Conservation (phyloP, 176 grass and related monocot species). For the Carex cristatella region DNA sequence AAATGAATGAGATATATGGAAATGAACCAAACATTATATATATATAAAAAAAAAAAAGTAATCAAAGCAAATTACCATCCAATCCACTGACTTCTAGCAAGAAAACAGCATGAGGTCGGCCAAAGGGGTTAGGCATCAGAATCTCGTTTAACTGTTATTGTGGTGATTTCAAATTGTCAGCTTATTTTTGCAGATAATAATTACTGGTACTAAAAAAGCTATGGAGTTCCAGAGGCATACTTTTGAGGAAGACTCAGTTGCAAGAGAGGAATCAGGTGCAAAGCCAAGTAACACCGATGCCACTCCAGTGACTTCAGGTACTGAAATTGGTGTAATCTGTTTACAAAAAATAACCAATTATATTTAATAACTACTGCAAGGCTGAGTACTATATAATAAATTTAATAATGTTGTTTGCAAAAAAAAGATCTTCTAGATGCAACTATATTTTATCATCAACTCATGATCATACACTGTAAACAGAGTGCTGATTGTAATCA, state of each 20-base stretch:
- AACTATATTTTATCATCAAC: not conserved
- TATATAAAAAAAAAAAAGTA: not conserved
- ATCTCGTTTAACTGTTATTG: constrained; percentile 74
- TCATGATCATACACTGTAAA: not conserved
- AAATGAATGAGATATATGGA: constrained; percentile 8
- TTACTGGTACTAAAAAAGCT: constrained; percentile 3
- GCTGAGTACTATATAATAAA: not conserved
- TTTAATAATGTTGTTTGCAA: not conserved
- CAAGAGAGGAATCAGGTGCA: constrained; percentile 46
- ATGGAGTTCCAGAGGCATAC: constrained; percentile 25
- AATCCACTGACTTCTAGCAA: constrained; percentile 62
- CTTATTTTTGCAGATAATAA: constrained; percentile 16
- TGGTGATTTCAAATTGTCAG: constrained; percentile 6
- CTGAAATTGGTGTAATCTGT: constrained; percentile 37
- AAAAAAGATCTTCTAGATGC: not conserved
- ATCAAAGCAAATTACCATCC: constrained; percentile 37
- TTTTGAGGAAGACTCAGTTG: constrained; percentile 53
- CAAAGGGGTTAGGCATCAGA: constrained; percentile 75
- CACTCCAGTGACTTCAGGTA: constrained; percentile 60
- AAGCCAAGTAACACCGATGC: constrained; percentile 91
- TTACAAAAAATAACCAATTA: not conserved
- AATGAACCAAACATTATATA: constrained; percentile 2
- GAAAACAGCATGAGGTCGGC: constrained; percentile 67
- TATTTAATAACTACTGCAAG: not conserved
- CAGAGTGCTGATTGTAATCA: not conserved